Conservation (phyloP, 2,329 filamentous ascomycete genomes). For the Phialemonium atrogriseum region DNA sequence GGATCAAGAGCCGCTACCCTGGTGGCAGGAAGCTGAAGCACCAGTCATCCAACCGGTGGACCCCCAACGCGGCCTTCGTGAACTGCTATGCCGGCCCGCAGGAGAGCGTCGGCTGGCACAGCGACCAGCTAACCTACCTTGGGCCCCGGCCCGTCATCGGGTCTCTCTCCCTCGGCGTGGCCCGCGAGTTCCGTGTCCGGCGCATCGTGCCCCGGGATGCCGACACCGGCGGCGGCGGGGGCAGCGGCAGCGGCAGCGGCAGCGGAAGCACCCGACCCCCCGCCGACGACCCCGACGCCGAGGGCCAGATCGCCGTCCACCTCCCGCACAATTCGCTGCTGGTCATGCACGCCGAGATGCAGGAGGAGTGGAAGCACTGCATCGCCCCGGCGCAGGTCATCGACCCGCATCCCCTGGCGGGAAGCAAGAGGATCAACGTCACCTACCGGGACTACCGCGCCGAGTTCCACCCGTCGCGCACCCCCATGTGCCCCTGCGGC, state of each 20-base stretch:
- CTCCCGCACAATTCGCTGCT: slow-evolving; percentile 90
- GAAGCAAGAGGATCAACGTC: slow-evolving; percentile 79
- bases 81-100: slow-evolving; percentile 83
- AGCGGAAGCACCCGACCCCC: slow-evolving; percentile 24
- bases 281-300: slow-evolving; percentile 46
- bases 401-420: slow-evolving; percentile 75
- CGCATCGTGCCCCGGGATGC: slow-evolving; percentile 57
- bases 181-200: slow-evolving; percentile 86
- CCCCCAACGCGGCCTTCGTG: slow-evolving; percentile 83
- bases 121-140: slow-evolving; percentile 87
- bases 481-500: slow-evolving; percentile 69
- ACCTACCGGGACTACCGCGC: slow-evolving; percentile 85
- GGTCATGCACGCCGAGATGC: slow-evolving; percentile 96
- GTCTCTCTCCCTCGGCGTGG: slow-evolving; percentile 81
- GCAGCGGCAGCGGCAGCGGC: slow-evolving; percentile 50
- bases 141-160: slow-evolving; percentile 85
- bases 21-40: slow-evolving; percentile 64
- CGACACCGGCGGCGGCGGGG: slow-evolving; percentile 42
- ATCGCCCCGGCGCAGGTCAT: slow-evolving; percentile 69
- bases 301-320: slow-evolving; percentile 87
- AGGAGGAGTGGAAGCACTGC: slow-evolving; percentile 92
- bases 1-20: slow-evolving; percentile 62
- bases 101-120: slow-evolving; percentile 85
- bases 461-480: slow-evolving; percentile 67
- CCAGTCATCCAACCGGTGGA: slow-evolving; percentile 67